These are phyloP conservation scores for Phoma herbarum DNA, from an alignment of 2,329 filamentous ascomycete species.

Conservation along the genomic window DNA sequence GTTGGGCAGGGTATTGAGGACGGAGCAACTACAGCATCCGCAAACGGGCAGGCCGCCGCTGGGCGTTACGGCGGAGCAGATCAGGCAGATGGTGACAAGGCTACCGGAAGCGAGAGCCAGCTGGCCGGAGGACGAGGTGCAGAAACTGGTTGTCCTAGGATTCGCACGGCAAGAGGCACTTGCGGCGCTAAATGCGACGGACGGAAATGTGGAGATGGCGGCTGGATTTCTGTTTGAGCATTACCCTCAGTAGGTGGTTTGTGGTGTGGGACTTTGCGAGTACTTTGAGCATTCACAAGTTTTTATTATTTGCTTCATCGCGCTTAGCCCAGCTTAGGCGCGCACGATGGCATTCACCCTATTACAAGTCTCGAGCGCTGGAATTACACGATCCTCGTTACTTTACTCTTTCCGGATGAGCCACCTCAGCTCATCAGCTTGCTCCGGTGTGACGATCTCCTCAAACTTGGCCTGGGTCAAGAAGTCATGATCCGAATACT, in stretches of 20 bases:
- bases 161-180: conserved; percentile 58
- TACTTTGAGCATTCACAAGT: not conserved
- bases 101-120: conserved; percentile 44
- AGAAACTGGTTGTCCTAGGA: conserved; percentile 56
- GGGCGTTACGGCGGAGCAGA: conserved; percentile 43
- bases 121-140: conserved; percentile 55
- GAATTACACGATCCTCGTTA: not conserved
- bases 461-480: conserved; percentile 59
- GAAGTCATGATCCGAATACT: conserved; percentile 73
- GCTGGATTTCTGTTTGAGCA: conserved; percentile 58
- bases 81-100: conserved; percentile 43
- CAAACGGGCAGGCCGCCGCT: conserved; percentile 30
- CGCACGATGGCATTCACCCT: no score
- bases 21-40: conserved; percentile 35
- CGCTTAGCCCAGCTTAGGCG: no score
- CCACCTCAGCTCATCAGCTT: conserved; percentile 59
- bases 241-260: conserved; percentile 28
- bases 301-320: no score
- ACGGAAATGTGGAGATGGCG: conserved; percentile 60
- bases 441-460: conserved; percentile 59
- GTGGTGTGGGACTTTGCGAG: not conserved
- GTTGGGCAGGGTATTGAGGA: conserved; percentile 63
- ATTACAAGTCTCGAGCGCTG: no score
- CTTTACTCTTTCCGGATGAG: conserved; percentile 40
- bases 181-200: conserved; percentile 58